Evolutionary conservation across 2,329 filamentous ascomycete genomes (phyloP).

Genomic region (Microdochium nivale): DNA sequence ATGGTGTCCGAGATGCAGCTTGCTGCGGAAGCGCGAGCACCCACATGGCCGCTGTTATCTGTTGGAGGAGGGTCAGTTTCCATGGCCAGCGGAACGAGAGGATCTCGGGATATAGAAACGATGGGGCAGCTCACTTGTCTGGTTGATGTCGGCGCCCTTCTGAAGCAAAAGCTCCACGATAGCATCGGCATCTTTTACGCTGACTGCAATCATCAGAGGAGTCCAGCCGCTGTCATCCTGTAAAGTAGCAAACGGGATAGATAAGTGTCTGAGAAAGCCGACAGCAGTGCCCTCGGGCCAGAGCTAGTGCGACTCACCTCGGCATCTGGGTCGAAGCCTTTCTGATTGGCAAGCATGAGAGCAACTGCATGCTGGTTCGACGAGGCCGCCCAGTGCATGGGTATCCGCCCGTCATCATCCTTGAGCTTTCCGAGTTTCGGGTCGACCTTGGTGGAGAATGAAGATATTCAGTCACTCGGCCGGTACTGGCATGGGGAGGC

Average conservation of each 20-base stretch:
- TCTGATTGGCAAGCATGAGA: slow-evolving; percentile 58
- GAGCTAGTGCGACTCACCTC: slow-evolving; percentile 41
- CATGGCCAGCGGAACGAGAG: too few species aligned
- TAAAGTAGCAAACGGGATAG: background rate
- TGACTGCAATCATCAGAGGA: slow-evolving; percentile 73
- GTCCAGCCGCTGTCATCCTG: slow-evolving; percentile 77
- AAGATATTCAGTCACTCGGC: slow-evolving; percentile 3
- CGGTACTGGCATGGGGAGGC: background rate
- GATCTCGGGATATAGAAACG: background rate
- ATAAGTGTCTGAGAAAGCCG: background rate
- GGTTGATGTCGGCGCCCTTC: slow-evolving; percentile 64
- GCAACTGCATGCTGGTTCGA: slow-evolving; percentile 73
- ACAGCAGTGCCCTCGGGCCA: background rate
- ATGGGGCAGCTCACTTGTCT: slow-evolving; percentile 47
- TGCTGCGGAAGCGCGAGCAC: slow-evolving; percentile 5
- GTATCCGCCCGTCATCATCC: slow-evolving; percentile 82
- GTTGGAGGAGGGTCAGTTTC: background rate
- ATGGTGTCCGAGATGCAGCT: background rate
- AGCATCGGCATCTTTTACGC: slow-evolving; percentile 62
- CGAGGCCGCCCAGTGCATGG: slow-evolving; percentile 90
- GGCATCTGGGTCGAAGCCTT: slow-evolving; percentile 75
- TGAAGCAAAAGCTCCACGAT: slow-evolving; percentile 59
- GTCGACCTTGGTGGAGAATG: slow-evolving; percentile 50
- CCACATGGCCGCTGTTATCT: slow-evolving; percentile 60
- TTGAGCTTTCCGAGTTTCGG: slow-evolving; percentile 62